phyloP scores from a whole-genome alignment of 495 filamentous ascomycete genomes.

The Echria macrotheca region DNA sequence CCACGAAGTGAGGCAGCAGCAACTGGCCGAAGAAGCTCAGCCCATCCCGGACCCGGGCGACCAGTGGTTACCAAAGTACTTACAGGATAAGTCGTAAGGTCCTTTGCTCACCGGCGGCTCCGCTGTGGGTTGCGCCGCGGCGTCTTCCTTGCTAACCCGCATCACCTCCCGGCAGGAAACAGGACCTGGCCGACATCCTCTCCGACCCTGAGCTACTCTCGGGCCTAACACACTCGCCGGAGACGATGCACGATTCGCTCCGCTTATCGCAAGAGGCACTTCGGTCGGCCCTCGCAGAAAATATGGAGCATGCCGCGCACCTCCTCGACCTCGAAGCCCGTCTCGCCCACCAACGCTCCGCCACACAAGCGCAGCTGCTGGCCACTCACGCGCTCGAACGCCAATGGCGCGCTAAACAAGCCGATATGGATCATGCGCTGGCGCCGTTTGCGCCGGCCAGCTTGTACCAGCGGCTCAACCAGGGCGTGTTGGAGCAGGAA shows the following conservation, averaged over 20 bases:
- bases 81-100: constrained; percentile 71
- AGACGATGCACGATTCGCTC: constrained; percentile 61
- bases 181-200: constrained; percentile 64
- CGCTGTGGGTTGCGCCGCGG: no score
- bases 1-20: no score
- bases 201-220: constrained; percentile 53
- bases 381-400: constrained; percentile 79
- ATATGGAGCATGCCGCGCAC: constrained; percentile 60
- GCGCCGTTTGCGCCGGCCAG: constrained; percentile 78
- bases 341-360: constrained; percentile 56
- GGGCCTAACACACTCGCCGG: constrained; percentile 58
- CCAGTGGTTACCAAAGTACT: constrained; percentile 61
- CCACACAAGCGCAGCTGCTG: constrained; percentile 74
- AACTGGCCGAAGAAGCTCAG: no score
- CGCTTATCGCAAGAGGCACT: constrained; percentile 50
- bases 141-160: no score
- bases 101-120: no score
- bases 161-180: constrained; percentile 29
- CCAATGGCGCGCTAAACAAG: constrained; percentile 83
- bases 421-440: constrained; percentile 79
- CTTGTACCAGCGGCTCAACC: constrained; percentile 73
- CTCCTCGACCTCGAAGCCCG: constrained; percentile 53
- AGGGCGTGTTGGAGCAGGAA: constrained; percentile 75
- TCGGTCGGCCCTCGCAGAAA: constrained; percentile 56
- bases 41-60: constrained; percentile 45